phyloP scores from a whole-genome alignment of 2,329 filamentous ascomycete species.

The Tolypocladium tundrense region DNA sequence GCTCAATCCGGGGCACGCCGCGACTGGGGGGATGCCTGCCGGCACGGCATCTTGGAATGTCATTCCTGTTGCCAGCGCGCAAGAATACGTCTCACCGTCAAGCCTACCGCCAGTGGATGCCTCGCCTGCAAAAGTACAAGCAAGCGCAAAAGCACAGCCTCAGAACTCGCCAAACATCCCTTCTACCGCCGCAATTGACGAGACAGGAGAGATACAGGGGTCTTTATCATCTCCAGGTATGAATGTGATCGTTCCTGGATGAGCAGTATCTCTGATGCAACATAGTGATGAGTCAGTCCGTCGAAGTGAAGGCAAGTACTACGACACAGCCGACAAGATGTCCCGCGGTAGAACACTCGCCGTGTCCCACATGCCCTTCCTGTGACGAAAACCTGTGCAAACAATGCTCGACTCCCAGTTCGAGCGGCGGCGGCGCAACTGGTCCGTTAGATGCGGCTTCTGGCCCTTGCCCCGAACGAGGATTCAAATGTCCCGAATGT shows the following conservation, averaged over 20 bases:
- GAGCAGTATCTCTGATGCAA: not conserved
- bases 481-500: slow-evolving; percentile 18
- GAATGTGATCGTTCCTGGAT: not conserved
- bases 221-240: not conserved
- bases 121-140: not conserved
- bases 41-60: not conserved
- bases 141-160: not conserved
- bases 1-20: not conserved
- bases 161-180: not conserved
- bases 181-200: too few species aligned
- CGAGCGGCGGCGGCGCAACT: not conserved
- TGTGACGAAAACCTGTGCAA: slow-evolving; percentile 6
- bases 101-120: not conserved
- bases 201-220: not conserved
- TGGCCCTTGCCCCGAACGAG: slow-evolving; percentile 14
- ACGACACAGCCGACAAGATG: not conserved
- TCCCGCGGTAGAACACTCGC: not conserved
- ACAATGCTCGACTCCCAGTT: not conserved
- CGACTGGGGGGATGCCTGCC: not conserved
- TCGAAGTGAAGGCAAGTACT: not conserved
- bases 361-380: slow-evolving; percentile 9
- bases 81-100: not conserved
- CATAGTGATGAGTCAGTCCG: not conserved
- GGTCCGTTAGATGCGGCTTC: not conserved
- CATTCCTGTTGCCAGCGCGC: not conserved